Percentiles rank a stretch among this genome's conserved stretches.
phyloP scores from a whole-genome alignment of 2,329 filamentous ascomycete species.

The Colletotrichum agaves region DNA sequence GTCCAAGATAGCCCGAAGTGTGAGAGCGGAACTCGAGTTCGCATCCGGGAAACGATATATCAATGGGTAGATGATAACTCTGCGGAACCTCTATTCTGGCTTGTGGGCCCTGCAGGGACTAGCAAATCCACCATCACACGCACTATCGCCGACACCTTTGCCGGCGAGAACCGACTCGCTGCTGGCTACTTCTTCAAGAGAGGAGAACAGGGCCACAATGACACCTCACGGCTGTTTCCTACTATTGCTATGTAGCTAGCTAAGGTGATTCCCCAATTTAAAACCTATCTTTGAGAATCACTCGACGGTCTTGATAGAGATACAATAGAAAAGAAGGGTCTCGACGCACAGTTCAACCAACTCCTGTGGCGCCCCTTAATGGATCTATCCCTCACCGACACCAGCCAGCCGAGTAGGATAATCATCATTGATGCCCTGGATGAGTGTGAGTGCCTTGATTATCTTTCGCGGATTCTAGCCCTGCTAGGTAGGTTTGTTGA shows the following conservation, averaged over 20 bases:
- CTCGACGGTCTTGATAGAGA: slow-evolving; percentile 44
- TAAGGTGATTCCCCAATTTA: slow-evolving; percentile 42
- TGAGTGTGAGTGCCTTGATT: slow-evolving; percentile 43
- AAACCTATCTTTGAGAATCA: slow-evolving; percentile 40
- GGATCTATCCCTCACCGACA: slow-evolving; percentile 28
- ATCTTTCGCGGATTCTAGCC: slow-evolving; percentile 44
- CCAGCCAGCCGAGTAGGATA: slow-evolving; percentile 4
- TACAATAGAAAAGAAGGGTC: slow-evolving; percentile 43
- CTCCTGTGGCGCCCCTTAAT: slow-evolving; percentile 50
- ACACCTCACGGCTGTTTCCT: slow-evolving; percentile 49
- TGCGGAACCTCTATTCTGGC: slow-evolving; percentile 45
- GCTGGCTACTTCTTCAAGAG: slow-evolving; percentile 59
- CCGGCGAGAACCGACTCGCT: slow-evolving; percentile 39
- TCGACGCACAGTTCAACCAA: slow-evolving; percentile 52
- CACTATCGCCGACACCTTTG: slow-evolving; percentile 43
- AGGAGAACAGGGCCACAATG: slow-evolving; percentile 51
- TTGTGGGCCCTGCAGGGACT: slow-evolving; percentile 52
- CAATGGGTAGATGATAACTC: not conserved
- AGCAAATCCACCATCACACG: slow-evolving; percentile 54
- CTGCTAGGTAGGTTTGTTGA: slow-evolving; percentile 39
- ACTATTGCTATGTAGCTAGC: slow-evolving; percentile 47
- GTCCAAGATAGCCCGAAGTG: not conserved
- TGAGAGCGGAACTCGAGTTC: not conserved
- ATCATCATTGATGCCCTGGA: slow-evolving; percentile 50
- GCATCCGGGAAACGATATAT: not conserved